These are phyloP conservation scores for Amanita jacksonii DNA, from an alignment of 768 basidiomycete genomes.

Conservation along the genomic window DNA sequence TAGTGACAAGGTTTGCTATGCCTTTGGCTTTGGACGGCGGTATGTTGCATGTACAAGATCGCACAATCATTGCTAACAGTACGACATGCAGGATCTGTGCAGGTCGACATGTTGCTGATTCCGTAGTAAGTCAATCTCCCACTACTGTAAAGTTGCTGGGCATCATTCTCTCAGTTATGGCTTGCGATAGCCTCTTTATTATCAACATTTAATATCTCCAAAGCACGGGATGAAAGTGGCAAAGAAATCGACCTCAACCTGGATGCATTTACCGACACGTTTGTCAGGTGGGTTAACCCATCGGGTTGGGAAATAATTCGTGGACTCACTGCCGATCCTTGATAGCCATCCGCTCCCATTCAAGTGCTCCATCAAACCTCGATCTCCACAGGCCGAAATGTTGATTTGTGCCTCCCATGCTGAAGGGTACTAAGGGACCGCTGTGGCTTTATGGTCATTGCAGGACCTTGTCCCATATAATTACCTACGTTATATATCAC, in stretches of 20 bases:
- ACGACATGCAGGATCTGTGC: not conserved
- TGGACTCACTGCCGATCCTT: not conserved
- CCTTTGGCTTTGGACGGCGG: constrained; percentile 22
- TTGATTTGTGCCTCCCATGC: constrained; percentile 14
- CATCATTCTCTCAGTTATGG: constrained; percentile 15
- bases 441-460: no score
- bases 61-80: not conserved
- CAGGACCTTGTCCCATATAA: no score
- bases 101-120: not conserved
- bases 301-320: no score
- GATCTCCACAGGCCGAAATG: constrained; percentile 16
- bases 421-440: no score
- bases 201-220: constrained; percentile 20
- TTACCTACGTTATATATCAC: no score
- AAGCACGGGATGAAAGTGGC: constrained; percentile 18
- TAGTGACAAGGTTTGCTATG: constrained; percentile 12
- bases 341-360: constrained; percentile 18
- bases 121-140: constrained; percentile 17
- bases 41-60: constrained; percentile 7
- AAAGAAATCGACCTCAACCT: constrained; percentile 18
- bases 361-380: constrained; percentile 20
- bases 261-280: constrained; percentile 18
- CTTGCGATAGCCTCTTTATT: constrained; percentile 19
- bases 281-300: constrained; percentile 21
- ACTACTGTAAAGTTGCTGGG: constrained; percentile 18